Evolutionary conservation across 306 rosid genomes (phyloP), one percentile per base, ranked within the genome.

Genomic region (Delonix regia): DNA sequence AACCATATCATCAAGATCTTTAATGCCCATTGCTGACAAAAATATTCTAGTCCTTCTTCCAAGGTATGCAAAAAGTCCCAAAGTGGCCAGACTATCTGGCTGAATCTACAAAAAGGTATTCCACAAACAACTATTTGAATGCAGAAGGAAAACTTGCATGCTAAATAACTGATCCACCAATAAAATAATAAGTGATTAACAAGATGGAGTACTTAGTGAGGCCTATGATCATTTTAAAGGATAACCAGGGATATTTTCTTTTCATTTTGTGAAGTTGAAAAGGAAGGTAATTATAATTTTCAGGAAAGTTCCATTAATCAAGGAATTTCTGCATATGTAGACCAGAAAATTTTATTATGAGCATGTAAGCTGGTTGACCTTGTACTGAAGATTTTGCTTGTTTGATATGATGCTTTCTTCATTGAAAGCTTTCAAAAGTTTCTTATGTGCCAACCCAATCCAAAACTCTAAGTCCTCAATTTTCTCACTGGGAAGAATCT

Each of bases 21-120:
- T 83, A 42, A 91, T 88, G 61, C 94, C 94, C 88, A 84, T 80
- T 78, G 27, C 79, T 69, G 88, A 83, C 79, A 91, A 84, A 87
- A 86, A 91, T 27, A 86, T 69, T 85, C 97, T 89, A 34, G 94
- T 91, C 80, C 73, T 81, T 75, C 86, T 86, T 80, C 94, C 97
- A 60, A 89, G 97, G 81, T 86, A 89, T 45, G 96, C 84, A 79
- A 91, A 91, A 64, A 86, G 81, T 39, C 96, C 93, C 59, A 89
- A 81, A 25, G 86, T 89, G 47, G 92, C 87, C 81, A 91, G 78
- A 76, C 81, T 87, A 79, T 85, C 88, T 59, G 86, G 77, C 56
- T 74, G 87, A 77, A 84, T 87, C 90, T 86, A 86, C 81, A 81
- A 69, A 69, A 79, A 71, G 67, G 47, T 22, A 79, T 68, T 73